Conservation (phyloP, 2,329 filamentous ascomycete species). For the Scytalidium lignicola region DNA sequence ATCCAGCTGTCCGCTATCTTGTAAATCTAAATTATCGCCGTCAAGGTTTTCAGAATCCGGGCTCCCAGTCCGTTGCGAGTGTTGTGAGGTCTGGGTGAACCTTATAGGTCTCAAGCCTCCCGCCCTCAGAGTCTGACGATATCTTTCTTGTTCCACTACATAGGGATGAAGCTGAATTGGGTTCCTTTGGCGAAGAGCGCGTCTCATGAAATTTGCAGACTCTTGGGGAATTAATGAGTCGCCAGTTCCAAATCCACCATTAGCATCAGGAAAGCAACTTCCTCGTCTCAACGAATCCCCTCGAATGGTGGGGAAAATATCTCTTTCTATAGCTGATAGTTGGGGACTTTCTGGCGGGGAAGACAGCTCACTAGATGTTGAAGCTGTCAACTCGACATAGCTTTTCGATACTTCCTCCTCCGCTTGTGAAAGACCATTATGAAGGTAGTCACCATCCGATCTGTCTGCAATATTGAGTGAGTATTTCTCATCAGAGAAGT, state of each 20-base stretch:
- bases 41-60: slow-evolving; percentile 19
- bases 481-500: background rate
- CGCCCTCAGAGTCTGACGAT: slow-evolving; percentile 22
- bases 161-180: slow-evolving; percentile 29
- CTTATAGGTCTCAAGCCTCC: slow-evolving; percentile 23
- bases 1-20: slow-evolving; percentile 6
- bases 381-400: slow-evolving; percentile 32
- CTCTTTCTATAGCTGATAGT: background rate
- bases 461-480: too few relatives aligned
- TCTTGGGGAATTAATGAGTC: background rate
- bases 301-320: background rate
- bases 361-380: slow-evolving; percentile 24
- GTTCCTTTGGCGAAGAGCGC: slow-evolving; percentile 23
- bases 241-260: background rate
- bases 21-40: slow-evolving; percentile 12
- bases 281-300: background rate
- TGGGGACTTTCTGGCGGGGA: slow-evolving; percentile 14
- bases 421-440: background rate
- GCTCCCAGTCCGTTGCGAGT: background rate
- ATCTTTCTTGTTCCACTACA: slow-evolving; percentile 25
- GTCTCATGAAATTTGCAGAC: slow-evolving; percentile 6
- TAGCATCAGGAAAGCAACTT: background rate
- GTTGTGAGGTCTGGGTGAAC: slow-evolving; percentile 12
- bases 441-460: background rate
- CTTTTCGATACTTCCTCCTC: slow-evolving; percentile 33